A percentile compares a stretch with the other conserved stretches of the same genome.
Evolutionary conservation across 2,329 filamentous ascomycete genomes (phyloP).

Genomic region (Plenodomus tracheiphilus): DNA sequence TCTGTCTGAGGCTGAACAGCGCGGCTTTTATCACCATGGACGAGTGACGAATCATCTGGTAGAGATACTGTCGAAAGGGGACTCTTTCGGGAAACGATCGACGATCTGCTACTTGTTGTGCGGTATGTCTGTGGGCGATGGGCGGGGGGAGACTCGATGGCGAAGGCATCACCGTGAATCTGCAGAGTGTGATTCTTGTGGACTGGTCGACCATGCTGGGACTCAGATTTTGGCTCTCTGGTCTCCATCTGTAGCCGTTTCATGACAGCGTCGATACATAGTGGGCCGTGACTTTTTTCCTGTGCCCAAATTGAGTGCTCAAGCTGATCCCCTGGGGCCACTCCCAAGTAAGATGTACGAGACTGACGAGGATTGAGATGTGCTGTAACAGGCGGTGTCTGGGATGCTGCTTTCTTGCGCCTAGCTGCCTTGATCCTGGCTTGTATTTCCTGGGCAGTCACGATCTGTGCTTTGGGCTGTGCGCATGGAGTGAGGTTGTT

Average conservation of each 20-base stretch:
- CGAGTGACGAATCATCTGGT: neutral
- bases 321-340: neutral
- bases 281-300: neutral
- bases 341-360: neutral
- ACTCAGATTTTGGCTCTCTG: neutral
- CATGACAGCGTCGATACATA: neutral
- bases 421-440: constrained; percentile 25
- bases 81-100: neutral
- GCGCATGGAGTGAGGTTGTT: neutral
- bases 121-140: neutral
- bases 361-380: neutral
- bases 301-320: neutral
- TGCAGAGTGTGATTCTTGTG: neutral
- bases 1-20: neutral
- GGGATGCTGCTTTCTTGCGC: constrained; percentile 2
- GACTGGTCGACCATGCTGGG: neutral
- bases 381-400: neutral
- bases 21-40: no score
- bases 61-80: neutral
- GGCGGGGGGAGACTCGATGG: neutral
- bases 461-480: neutral
- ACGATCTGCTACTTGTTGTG: neutral
- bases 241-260: neutral
- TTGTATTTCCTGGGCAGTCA: constrained; percentile 21
- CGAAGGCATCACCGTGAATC: neutral